Evolutionary conservation across 148 eudicot genomes (phyloP), one percentile per base, ranked within the genome.

Genomic region (Dysphania ambrosioides): DNA sequence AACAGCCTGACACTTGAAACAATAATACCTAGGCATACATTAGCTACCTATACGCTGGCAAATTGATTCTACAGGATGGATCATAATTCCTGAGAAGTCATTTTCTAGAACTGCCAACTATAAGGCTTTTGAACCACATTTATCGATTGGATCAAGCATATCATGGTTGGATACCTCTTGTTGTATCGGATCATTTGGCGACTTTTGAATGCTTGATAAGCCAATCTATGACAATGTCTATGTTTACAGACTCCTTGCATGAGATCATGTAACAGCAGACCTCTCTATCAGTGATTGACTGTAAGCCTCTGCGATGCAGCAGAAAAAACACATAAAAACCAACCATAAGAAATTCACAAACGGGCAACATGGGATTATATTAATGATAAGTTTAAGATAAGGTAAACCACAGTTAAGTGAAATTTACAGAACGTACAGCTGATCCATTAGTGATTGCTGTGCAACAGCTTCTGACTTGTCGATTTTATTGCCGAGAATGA

Each of bases 191-290:
- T 88, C 85, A 89, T 73, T 88, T 86, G 47, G 91, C 86, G 16
- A 81, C 65, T 79, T 82, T 89, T 1, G 97, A 89, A 81, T 92
- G 97, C 75, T 89, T 88, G 60, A 88, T 88, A 34, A 92, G 94
- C 97, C 97, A 92, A 69, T 92, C 88, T 5, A 92, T 84, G 70
- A 92, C 92, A 3, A 76, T 79, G 40, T 85, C 89, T 56, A 83
- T 86, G 81, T 90, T 88, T 24, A 88, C 70, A 0, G 89, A 86
- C 26, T 89, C 88, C 87, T 89, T 91, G 89, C 97, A 91, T 0
- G 94, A 91, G 82, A 91, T 91, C 97, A 91, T 91, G 78, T 86
- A 91, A 82, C 92, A 91, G 82, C 94, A 86, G 1, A 91, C 89
- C 79, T 89, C 94, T 70, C 92, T 86, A 69, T 88, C 94, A 1